Evolutionary conservation across 2,329 filamentous ascomycete genomes (phyloP), one percentile per base, ranked within the genome.

Genomic region (Pseudogymnoascus sp.): DNA sequence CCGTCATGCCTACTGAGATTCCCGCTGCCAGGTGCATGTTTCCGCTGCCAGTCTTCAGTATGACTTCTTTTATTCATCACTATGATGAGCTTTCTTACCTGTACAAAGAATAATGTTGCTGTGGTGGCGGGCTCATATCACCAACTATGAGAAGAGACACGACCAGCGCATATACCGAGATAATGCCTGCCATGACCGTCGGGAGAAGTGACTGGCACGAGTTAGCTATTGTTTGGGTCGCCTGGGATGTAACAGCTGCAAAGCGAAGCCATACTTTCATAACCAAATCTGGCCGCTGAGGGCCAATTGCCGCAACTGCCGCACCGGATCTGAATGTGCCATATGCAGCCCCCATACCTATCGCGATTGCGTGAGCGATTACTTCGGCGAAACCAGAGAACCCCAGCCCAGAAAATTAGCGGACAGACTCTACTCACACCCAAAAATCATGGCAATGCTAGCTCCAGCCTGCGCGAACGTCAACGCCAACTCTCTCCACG

Each of bases 101-200:
- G 9, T 54, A 54, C 28, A 54, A 54, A 12, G 43, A 54, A n/a
- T 54, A 54, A 18, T 54, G n/a, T 8, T 54, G 43, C 9, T 11
- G 18, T 6, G 25, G 43, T 16, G 43, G 16, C 2, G 43, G 43
- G 6, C 16, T 16, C 43, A 54, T 32, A 12, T 54, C 43, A 8
- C 43, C 43, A n/a, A 54, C 43, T 54, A 54, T 54, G n/a, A 54
- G 25, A 9, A 54, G 28, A 32, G 43, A 54, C n/a, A 54, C 43
- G 5, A 54, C 43, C n/a, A 54, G 25, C n/a, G 43, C 43, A 32
- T 54, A 54, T 9, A 54, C 43, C 4, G 43, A 54, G 25, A 54
- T 54, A n/a, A 54, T 54, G 30, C 43, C 43, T 25, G 43, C 43
- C 43, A 54, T 54, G 3, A 54, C 43, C 8, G 43, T 54, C 6